Conservation (phyloP, 306 rosid species). For the Trifolium pratense region DNA sequence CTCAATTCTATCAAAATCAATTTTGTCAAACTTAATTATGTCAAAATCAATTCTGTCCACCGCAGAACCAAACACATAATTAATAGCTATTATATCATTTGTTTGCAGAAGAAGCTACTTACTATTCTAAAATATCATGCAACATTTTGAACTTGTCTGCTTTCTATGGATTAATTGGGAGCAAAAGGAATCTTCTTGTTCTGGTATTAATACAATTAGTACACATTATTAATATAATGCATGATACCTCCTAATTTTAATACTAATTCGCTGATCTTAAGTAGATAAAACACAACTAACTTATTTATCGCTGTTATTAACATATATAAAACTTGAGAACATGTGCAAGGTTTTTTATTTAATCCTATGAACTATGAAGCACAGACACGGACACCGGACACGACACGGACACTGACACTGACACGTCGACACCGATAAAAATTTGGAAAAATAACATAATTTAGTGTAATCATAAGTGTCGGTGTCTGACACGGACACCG, state of each 20-base stretch:
- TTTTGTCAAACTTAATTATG: too few species aligned
- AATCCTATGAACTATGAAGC: constrained; percentile 29
- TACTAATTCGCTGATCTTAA: background rate
- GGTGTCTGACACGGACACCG: too few species aligned
- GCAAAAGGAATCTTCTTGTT: constrained; percentile 29
- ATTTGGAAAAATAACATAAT: too few species aligned
- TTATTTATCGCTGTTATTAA: background rate
- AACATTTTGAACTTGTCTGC: constrained; percentile 23
- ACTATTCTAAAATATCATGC: constrained; percentile 3
- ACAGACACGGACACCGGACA: too few species aligned
- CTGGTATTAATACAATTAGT: constrained; percentile 3
- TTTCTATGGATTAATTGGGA: background rate
- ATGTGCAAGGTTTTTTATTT: constrained; percentile 26
- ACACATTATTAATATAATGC: background rate
- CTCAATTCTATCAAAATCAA: too few species aligned
- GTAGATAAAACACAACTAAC: background rate
- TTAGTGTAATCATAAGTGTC: too few species aligned
- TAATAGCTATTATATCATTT: constrained; percentile 2
- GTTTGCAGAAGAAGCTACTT: constrained; percentile 21
- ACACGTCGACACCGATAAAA: too few species aligned
- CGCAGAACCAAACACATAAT: too few species aligned
- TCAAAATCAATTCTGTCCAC: too few species aligned
- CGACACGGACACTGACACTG: too few species aligned
- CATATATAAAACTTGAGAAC: background rate
- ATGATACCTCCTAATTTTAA: background rate